Evolutionary conservation across 108 stramenopile species (phyloP).

Genomic region (Schizochytrium sp.): DNA sequence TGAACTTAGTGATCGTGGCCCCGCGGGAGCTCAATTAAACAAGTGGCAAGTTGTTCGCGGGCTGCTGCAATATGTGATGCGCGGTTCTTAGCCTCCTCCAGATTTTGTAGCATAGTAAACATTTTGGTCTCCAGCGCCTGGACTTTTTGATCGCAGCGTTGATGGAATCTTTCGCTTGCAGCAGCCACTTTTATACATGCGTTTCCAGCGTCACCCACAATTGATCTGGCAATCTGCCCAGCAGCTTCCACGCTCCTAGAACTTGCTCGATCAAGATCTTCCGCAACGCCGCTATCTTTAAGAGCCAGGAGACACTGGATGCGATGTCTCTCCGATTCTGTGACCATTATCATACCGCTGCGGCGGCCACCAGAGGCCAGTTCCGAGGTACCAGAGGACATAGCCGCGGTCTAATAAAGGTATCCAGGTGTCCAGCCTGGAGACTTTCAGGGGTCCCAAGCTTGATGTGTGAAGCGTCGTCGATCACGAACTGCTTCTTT

Average conservation of each 20-base stretch:
- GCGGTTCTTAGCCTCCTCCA: neutral
- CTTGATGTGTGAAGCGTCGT: too few relatives aligned
- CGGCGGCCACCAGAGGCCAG: neutral
- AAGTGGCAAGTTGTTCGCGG: neutral
- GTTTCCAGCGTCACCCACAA: neutral
- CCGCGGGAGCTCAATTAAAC: neutral
- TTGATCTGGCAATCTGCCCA: neutral
- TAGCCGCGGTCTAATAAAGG: neutral
- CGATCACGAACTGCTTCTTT: too few relatives aligned
- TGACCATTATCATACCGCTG: neutral
- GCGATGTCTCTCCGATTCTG: slow-evolving; percentile 2
- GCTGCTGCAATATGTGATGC: slow-evolving; percentile 12
- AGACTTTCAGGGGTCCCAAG: too few relatives aligned
- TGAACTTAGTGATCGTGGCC: too few relatives aligned
- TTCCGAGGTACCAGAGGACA: neutral
- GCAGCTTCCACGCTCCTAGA: neutral
- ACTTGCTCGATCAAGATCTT: neutral
- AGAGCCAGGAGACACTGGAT: neutral
- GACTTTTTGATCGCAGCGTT: neutral
- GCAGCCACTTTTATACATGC: neutral
- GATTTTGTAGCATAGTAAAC: neutral
- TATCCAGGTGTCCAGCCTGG: neutral
- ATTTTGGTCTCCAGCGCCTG: neutral
- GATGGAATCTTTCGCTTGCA: neutral
- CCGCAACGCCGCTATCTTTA: neutral